Evolutionary conservation across 306 rosid genomes (phyloP).

Genomic region (Acacia acuminata): DNA sequence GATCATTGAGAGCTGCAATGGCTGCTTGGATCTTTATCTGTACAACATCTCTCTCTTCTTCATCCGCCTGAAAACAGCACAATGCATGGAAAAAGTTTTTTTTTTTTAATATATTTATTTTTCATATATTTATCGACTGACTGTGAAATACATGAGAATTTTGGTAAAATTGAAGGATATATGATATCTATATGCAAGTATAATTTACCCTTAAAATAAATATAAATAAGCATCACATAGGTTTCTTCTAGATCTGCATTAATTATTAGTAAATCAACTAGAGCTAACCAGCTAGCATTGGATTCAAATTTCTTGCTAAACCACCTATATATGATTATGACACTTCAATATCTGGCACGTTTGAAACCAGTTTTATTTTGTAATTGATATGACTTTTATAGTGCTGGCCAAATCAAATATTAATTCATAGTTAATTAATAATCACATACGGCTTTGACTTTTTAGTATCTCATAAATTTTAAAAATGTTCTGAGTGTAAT

Average conservation of each 20-base stretch:
- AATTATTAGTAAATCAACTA: neutral
- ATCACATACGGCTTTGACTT: neutral
- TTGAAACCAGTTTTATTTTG: neutral
- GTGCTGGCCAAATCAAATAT: neutral
- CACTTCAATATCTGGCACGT: neutral
- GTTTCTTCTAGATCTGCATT: neutral
- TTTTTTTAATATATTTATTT: too few species aligned
- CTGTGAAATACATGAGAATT: neutral
- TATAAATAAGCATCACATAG: neutral
- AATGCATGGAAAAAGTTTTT: neutral
- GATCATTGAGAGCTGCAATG: constrained; percentile 66
- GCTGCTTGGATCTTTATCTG: constrained; percentile 63
- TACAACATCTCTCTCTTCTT: constrained; percentile 65
- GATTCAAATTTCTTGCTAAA: neutral
- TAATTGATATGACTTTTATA: neutral
- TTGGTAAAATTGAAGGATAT: neutral
- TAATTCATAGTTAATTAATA: neutral
- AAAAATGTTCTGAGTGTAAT: neutral
- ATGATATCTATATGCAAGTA: neutral
- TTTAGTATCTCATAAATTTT: neutral
- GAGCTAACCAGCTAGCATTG: constrained; percentile 10
- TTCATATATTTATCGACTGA: neutral
- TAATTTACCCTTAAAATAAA: neutral
- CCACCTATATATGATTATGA: neutral
- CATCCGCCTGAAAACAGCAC: constrained; percentile 61